These are phyloP conservation scores for Dactylellina parvicollis DNA, from an alignment of 2,329 filamentous ascomycete genomes.

Conservation along the genomic window DNA sequence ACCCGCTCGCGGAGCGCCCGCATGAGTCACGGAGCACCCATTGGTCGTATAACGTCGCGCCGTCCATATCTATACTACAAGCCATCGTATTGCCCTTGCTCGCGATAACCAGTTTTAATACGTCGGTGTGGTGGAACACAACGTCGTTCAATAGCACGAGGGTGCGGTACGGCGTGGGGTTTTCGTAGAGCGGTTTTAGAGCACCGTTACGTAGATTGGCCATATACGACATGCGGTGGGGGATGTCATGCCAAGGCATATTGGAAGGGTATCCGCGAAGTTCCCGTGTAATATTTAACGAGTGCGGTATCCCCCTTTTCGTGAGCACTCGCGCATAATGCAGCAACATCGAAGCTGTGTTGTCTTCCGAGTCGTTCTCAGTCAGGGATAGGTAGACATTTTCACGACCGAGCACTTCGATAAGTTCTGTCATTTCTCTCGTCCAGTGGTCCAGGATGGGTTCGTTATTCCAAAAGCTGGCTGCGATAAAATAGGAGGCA, in stretches of 20 bases:
- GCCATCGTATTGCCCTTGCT: slow-evolving; percentile 35
- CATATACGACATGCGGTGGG: slow-evolving; percentile 49
- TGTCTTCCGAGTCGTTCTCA: slow-evolving; percentile 51
- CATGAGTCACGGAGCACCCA: slow-evolving; percentile 47
- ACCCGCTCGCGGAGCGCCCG: slow-evolving; percentile 29
- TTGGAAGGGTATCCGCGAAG: slow-evolving; percentile 40
- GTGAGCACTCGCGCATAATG: slow-evolving; percentile 39
- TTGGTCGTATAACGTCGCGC: slow-evolving; percentile 39
- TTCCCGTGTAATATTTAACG: slow-evolving; percentile 38
- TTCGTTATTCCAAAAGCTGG: slow-evolving; percentile 51
- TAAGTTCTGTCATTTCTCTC: slow-evolving; percentile 28
- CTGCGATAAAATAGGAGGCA: slow-evolving; percentile 47
- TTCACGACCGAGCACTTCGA: slow-evolving; percentile 24
- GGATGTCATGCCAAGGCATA: slow-evolving; percentile 39
- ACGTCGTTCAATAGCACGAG: slow-evolving; percentile 47
- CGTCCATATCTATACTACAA: slow-evolving; percentile 44
- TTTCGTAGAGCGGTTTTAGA: slow-evolving; percentile 41
- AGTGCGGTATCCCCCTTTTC: slow-evolving; percentile 23
- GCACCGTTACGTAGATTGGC: slow-evolving; percentile 42
- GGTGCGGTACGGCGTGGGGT: slow-evolving; percentile 15
- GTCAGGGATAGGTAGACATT: slow-evolving; percentile 49
- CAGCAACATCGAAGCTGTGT: slow-evolving; percentile 40
- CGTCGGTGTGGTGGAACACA: slow-evolving; percentile 39
- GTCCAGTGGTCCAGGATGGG: slow-evolving; percentile 35
- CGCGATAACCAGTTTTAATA: slow-evolving; percentile 34